Base-by-base conservation (phyloP, 495 filamentous ascomycete species). In the Aspergillus panamensis region DNA sequence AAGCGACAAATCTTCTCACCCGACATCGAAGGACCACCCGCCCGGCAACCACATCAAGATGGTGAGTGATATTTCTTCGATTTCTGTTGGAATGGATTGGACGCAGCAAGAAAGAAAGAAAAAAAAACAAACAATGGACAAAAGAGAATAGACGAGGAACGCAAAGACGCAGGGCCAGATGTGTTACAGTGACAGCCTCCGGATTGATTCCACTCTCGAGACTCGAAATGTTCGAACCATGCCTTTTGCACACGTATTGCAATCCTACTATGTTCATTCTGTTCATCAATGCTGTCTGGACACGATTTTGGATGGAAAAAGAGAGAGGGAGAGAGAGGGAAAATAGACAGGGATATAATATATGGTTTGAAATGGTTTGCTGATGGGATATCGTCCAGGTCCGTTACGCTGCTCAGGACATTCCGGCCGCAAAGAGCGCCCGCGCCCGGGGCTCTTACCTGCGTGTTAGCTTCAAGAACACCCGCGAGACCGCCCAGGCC, bases 391-490 rank as follows among this genome's bases (percentile, higher is more conserved):
- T 66, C 50, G 39, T 64, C 67, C 69, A 96, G 94, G 94, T 97
- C 82, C 92, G 94, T 79, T 97, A 98, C 92, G 91, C 92, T 81
- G 90, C 89, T 69, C 90, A 87, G 70, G 82, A 90, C 72, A 92
- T 96, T 76, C 80, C 88, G 67, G 80, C 87, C 73, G 83, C 85
- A 64, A 98, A 97, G 84, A 95, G 90, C 77, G 95, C 94, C 76
- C 91, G 92, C 80, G 86, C 92, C 71, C 91, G 93, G 77, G 95
- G 95, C 76, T 89, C 92, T 74, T 97, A 97, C 85, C 90, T 99
- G 65, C 92, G 94, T 69, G 92, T 96, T 72, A 94, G 89, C 67
- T 97, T 96, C 88, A 97, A 97, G 86, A 97, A 98, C 86, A 97
- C 94, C 77, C 90, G 93, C 73, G 95, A 99, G 83, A 96, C 94